These are phyloP conservation scores for Senna siamea DNA, from an alignment of 306 rosid genomes.

Conservation along the genomic window DNA sequence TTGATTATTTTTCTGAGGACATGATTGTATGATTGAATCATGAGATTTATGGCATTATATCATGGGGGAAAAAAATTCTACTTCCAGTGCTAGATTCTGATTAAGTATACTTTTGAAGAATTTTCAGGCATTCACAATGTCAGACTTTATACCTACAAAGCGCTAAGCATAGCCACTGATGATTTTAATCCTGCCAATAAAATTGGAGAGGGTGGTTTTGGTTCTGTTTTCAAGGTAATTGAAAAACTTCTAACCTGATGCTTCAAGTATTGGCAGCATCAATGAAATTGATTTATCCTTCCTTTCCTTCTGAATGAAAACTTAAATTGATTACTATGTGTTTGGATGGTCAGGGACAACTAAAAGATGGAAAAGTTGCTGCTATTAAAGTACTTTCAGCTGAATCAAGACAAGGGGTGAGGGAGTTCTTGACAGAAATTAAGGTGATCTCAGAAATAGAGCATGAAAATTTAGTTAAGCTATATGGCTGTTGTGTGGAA, in stretches of 20 bases:
- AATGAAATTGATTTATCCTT: conserved; percentile 14
- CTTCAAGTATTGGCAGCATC: conserved; percentile 32
- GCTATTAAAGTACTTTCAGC: conserved; percentile 95
- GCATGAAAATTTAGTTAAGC: conserved; percentile 85
- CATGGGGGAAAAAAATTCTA: not conserved
- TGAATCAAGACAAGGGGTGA: conserved; percentile 87
- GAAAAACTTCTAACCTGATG: not conserved
- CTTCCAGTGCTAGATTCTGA: conserved; percentile 31
- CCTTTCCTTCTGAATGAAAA: conserved; percentile 28
- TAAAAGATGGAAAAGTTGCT: conserved; percentile 83
- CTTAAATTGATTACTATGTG: conserved; percentile 29
- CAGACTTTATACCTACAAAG: conserved; percentile 67
- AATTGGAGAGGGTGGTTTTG: conserved; percentile 98
- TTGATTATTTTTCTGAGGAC: conserved; percentile 1
- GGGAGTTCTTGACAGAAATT: conserved; percentile 93
- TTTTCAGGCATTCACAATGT: conserved; percentile 67
- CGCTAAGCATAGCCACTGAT: conserved; percentile 66
- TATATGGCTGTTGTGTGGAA: conserved; percentile 93
- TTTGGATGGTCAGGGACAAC: conserved; percentile 64
- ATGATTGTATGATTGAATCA: not conserved
- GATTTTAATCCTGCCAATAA: conserved; percentile 71
- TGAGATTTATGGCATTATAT: not conserved
- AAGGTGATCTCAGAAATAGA: conserved; percentile 79
- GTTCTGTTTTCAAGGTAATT: conserved; percentile 86
- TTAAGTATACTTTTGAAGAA: conserved; percentile 41